Percentiles rank a stretch among this genome's conserved stretches.
phyloP scores from a whole-genome alignment of 148 eudicot genomes.

The Rhododendron henanense region DNA sequence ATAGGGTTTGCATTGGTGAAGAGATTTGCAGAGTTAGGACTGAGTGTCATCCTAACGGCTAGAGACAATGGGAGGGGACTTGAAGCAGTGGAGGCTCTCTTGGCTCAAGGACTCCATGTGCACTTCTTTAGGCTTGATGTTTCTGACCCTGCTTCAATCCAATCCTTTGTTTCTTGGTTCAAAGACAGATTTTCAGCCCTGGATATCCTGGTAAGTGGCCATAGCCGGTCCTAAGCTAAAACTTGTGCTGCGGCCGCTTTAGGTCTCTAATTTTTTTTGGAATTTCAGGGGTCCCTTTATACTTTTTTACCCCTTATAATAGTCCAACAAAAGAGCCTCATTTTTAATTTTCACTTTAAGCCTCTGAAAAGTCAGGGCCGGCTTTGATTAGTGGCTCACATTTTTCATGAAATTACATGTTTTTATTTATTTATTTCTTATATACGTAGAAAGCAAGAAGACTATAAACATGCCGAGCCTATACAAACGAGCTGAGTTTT shows the following conservation, averaged over 20 bases:
- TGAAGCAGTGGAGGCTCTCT: constrained; percentile 45
- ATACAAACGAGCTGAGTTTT: too few species aligned
- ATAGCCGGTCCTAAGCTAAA: too few species aligned
- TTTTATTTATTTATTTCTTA: neutral
- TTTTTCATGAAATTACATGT: neutral
- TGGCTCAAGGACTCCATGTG: constrained; percentile 35
- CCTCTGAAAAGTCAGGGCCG: too few species aligned
- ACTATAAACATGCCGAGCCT: too few species aligned
- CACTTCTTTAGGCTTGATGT: constrained; percentile 48
- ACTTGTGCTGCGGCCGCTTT: too few species aligned
- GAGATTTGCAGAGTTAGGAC: constrained; percentile 56
- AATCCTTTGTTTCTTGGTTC: constrained; percentile 48
- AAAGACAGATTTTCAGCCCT: constrained; percentile 31
- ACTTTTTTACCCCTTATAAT: too few species aligned
- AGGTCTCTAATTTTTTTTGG: too few species aligned
- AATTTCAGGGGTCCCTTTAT: too few species aligned
- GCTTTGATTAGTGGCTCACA: neutral
- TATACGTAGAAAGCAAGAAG: too few species aligned
- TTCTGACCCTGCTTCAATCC: constrained; percentile 37
- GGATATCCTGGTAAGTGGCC: constrained; percentile 53
- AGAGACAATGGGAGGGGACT: constrained; percentile 52
- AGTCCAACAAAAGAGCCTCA: too few species aligned
- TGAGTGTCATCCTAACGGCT: constrained; percentile 73
- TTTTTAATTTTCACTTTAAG: too few species aligned
- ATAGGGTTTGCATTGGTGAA: constrained; percentile 70